phyloP scores from a whole-genome alignment of 78 protist genomes.

The Capsaspora owczarzaki region DNA sequence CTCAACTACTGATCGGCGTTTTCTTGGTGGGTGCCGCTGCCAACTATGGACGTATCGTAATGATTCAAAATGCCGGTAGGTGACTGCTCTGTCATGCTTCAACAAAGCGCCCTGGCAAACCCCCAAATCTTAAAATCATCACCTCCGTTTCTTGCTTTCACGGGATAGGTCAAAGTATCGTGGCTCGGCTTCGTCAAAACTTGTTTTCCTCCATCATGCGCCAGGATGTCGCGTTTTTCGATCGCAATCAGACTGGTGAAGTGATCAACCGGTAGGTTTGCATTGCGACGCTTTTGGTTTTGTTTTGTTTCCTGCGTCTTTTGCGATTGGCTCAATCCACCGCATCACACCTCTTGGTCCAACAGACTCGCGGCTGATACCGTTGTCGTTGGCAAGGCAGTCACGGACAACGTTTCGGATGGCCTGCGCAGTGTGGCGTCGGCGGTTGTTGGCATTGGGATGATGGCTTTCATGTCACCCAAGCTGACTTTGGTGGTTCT shows the following conservation, averaged over 20 bases:
- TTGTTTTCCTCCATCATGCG: conserved; percentile 47
- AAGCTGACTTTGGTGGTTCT: conserved; percentile 52
- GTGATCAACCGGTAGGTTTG: conserved; percentile 29
- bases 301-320: not conserved
- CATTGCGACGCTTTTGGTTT: not conserved
- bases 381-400: conserved; percentile 38
- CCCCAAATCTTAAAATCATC: no score
- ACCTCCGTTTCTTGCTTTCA: no score
- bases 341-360: not conserved
- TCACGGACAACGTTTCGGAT: conserved; percentile 46
- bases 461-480: conserved; percentile 40
- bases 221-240: conserved; percentile 84
- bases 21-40: no score
- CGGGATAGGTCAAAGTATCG: not conserved
- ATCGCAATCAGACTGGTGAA: conserved; percentile 74
- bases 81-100: no score
- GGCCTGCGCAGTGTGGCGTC: conserved; percentile 23
- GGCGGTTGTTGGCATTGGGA: conserved; percentile 17
- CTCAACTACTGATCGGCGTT: no score
- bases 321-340: no score
- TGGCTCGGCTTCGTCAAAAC: not conserved
- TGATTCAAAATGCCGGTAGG: no score
- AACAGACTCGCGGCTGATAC: conserved; percentile 60
- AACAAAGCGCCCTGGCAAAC: no score
- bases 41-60: no score